These are phyloP conservation scores for Fonsecaea erecta DNA, from an alignment of 2,329 filamentous ascomycete species.

Conservation along the genomic window DNA sequence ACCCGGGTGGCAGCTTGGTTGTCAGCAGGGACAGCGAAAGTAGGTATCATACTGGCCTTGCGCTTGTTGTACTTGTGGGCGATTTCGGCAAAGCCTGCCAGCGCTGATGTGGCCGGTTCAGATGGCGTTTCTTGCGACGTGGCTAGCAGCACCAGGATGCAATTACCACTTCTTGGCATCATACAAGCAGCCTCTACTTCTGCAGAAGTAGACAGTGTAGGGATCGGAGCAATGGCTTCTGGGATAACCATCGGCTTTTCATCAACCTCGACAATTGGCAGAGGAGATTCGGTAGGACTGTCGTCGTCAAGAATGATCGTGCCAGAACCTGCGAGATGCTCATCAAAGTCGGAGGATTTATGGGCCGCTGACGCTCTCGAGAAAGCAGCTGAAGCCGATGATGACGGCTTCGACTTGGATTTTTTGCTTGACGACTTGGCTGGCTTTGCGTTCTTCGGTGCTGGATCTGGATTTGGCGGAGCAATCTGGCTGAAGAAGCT, in stretches of 20 bases:
- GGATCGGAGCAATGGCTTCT: slow-evolving; percentile 65
- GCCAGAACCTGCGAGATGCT: slow-evolving; percentile 54
- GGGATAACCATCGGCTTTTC: slow-evolving; percentile 55
- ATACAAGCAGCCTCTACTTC: slow-evolving; percentile 75
- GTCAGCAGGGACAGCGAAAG: slow-evolving; percentile 72
- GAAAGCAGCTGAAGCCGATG: slow-evolving; percentile 55
- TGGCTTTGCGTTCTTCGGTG: slow-evolving; percentile 49
- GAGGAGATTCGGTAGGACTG: slow-evolving; percentile 60
- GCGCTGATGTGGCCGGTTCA: slow-evolving; percentile 54
- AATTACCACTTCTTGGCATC: slow-evolving; percentile 75
- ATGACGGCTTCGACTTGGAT: slow-evolving; percentile 47
- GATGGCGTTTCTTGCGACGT: slow-evolving; percentile 55
- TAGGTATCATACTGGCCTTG: slow-evolving; percentile 75
- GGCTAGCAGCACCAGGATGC: slow-evolving; percentile 76
- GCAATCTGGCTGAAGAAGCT: slow-evolving; percentile 81
- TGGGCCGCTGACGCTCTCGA: slow-evolving; percentile 58
- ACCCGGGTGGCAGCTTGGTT: slow-evolving; percentile 63
- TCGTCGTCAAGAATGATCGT: slow-evolving; percentile 55
- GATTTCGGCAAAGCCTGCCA: slow-evolving; percentile 71
- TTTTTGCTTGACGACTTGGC: slow-evolving; percentile 41
- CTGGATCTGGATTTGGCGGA: slow-evolving; percentile 77
- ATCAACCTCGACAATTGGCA: slow-evolving; percentile 53
- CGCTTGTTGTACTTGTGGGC: slow-evolving; percentile 73
- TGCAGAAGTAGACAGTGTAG: slow-evolving; percentile 65
- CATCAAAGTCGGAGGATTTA: slow-evolving; percentile 54